Evolutionary conservation across 371 early-diverging fungal genomes (phyloP).

Genomic region (Rhizopus microsporus): DNA sequence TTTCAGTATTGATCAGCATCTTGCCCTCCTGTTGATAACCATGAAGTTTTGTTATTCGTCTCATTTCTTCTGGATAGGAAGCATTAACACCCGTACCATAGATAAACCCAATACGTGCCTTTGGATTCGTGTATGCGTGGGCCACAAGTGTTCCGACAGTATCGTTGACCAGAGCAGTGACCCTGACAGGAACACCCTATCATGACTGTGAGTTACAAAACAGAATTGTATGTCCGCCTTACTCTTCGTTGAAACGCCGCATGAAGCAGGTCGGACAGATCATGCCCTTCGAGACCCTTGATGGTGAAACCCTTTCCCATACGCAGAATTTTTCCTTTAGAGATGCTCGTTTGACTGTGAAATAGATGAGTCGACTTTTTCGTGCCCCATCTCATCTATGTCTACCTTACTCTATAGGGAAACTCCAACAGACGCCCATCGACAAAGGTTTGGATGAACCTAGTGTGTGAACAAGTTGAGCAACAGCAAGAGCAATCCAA

Average conservation of each 20-base stretch:
- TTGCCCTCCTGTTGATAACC: slow-evolving; percentile 46
- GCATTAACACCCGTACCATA: slow-evolving; percentile 97
- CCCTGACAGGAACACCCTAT: slow-evolving; percentile 9
- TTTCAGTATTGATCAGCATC: slow-evolving; percentile 68
- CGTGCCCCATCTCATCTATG: background rate
- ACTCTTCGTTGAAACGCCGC: slow-evolving; percentile 66
- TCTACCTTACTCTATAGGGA: slow-evolving; percentile 48
- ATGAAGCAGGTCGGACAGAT: slow-evolving; percentile 76
- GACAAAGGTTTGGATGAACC: slow-evolving; percentile 23
- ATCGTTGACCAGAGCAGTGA: slow-evolving; percentile 83
- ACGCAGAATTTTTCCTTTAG: slow-evolving; percentile 71
- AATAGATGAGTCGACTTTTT: background rate
- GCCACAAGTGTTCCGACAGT: slow-evolving; percentile 93
- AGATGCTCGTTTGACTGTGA: slow-evolving; percentile 72
- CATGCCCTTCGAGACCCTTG: slow-evolving; percentile 74
- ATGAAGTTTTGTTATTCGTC: background rate
- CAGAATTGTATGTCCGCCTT: slow-evolving; percentile 65
- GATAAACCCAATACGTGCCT: slow-evolving; percentile 86
- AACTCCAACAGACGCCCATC: slow-evolving; percentile 54
- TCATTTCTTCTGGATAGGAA: slow-evolving; percentile 6
- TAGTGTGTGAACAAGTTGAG: slow-evolving; percentile 33
- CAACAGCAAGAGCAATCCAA: slow-evolving; percentile 76
- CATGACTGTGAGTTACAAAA: slow-evolving; percentile 1
- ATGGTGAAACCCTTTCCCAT: slow-evolving; percentile 93
- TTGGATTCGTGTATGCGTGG: slow-evolving; percentile 77